Base-by-base conservation (phyloP, 164 flowering plant species). In the Aristolochia fimbriata region DNA sequence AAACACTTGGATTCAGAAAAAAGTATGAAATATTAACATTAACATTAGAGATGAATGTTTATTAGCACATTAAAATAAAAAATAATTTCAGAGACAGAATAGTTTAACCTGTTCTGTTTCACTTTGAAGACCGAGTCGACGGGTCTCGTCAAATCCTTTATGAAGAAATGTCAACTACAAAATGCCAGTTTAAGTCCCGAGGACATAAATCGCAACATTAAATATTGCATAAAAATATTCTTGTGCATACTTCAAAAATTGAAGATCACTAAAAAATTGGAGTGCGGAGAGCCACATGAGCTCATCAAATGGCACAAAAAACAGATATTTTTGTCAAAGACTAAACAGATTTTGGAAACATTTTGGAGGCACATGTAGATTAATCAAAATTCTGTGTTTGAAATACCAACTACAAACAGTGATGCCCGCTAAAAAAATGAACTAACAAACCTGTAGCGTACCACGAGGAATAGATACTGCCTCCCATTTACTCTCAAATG, bases 111-210 rank as follows among this genome's bases (percentile, higher is more conserved):
- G 87, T 63, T 92, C 98, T 43, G 96, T 92, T 71, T 83, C 96
- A 73, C 75, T 78, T 67, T 54, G 76, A 30, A 92, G 91, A 51
- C 98, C 98, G 76, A 92, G 96, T 55, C 98, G 80, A 23, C 95
- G 95, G 54, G 81, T 89, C 78, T 92, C 98, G 71, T 92, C 96
- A 81, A 81, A 92, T 63, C 98, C 98, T 76, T 92, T 87, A 62
- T 92, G 98, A 22, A 89, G 71, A 76, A 92, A 86, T 22, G 96
- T 92, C 55, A 65, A 75, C 98, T 91, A 70, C 15, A 65, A 50
- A 1, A 48, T 20, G 17, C 11, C 27, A 46, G 19, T 17, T 30
- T 27, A 17, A n/a, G 52, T 12, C 8, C 19, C 43, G 8, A 37
- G 9, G 43, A 37, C 12, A 37, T 37, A 37, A 37, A 37, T 3